Percentiles rank a stretch among this genome's conserved stretches.
Conservation (phyloP, 2,329 filamentous ascomycete genomes). For the Leptodontidium sp. region DNA sequence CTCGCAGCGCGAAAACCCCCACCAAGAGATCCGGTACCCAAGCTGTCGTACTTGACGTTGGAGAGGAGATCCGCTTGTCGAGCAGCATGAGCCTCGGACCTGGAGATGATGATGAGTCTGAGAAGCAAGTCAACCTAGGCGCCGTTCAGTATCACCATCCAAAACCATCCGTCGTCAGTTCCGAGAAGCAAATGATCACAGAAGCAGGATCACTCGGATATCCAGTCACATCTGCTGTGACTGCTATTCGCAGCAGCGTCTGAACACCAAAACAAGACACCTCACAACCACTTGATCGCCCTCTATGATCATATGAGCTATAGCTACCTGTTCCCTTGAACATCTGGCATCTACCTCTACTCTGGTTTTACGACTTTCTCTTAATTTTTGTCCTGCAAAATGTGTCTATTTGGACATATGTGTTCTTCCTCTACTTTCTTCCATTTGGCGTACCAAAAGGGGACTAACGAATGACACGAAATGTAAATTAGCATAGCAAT, state of each 20-base stretch:
- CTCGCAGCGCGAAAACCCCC: conserved; percentile 37
- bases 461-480: background rate
- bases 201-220: background rate
- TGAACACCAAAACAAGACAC: background rate
- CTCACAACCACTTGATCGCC: conserved; percentile 11
- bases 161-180: background rate
- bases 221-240: background rate
- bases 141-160: background rate
- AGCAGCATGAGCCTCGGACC: background rate
- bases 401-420: conserved; percentile 18
- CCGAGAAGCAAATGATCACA: background rate
- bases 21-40: conserved; percentile 47
- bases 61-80: conserved; percentile 23
- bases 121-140: conserved; percentile 1
- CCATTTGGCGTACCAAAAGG: conserved; percentile 8
- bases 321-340: conserved; percentile 13
- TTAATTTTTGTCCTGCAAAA: conserved; percentile 3
- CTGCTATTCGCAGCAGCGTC: background rate
- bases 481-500: conserved; percentile 17
- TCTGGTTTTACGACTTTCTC: background rate
- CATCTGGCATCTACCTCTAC: conserved; percentile 12
- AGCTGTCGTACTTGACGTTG: conserved; percentile 50
- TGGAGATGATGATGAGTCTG: conserved; percentile 12
- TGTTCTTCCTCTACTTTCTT: background rate
- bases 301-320: conserved; percentile 8